phyloP scores from a whole-genome alignment of 495 filamentous ascomycete species.

The Tuber magnatum region DNA sequence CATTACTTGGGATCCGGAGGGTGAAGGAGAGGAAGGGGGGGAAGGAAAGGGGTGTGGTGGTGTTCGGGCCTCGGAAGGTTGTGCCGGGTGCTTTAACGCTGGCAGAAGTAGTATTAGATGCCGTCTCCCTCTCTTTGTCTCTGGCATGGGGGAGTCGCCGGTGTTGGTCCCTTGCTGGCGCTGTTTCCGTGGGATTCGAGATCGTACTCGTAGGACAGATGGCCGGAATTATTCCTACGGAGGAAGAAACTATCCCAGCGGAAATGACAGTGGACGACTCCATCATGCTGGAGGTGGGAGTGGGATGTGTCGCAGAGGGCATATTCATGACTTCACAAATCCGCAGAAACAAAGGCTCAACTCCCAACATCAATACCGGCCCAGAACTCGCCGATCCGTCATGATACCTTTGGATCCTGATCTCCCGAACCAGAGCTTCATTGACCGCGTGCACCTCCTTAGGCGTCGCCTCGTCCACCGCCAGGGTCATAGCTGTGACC shows the following conservation, averaged over 20 bases:
- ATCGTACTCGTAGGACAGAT: conserved; percentile 5
- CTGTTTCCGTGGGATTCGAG: background rate
- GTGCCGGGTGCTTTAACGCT: conserved; percentile 20
- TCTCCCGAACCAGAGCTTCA: background rate
- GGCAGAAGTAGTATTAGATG: conserved; percentile 13
- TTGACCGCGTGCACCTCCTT: conserved; percentile 16
- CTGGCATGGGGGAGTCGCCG: conserved; percentile 24
- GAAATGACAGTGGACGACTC: conserved; percentile 16
- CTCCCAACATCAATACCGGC: background rate
- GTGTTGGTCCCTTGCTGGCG: conserved; percentile 1
- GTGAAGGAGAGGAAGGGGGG: conserved; percentile 41
- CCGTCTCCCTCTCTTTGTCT: conserved; percentile 26
- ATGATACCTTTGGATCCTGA: background rate
- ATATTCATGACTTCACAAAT: conserved; percentile 19
- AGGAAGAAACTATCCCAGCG: conserved; percentile 8
- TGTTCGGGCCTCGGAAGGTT: conserved; percentile 8
- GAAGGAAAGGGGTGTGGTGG: conserved; percentile 14
- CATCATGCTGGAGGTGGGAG: conserved; percentile 8
- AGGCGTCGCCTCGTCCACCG: conserved; percentile 2
- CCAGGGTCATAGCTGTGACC: background rate
- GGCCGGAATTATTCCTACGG: background rate
- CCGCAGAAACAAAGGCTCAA: conserved; percentile 8
- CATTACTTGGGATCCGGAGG: conserved; percentile 42
- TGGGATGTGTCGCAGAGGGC: conserved; percentile 18
- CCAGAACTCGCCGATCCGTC: conserved; percentile 13